Conservation (phyloP, 1,284 basidiomycete species). For the Ceratobasidium theobromae region DNA sequence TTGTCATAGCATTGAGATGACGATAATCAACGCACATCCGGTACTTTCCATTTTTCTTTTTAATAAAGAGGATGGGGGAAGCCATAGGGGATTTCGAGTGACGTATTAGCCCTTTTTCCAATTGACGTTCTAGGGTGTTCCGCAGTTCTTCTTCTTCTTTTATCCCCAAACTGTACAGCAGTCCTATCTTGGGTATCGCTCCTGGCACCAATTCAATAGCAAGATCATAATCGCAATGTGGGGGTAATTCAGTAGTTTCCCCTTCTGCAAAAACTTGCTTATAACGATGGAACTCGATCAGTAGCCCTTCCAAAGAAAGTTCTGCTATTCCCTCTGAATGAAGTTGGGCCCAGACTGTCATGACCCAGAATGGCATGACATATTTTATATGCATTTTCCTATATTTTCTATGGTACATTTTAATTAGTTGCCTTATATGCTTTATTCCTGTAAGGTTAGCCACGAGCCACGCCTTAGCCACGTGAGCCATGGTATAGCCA, state of each 20-base stretch:
- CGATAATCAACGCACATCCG: conserved; percentile 30
- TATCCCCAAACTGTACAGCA: not conserved
- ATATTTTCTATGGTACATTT: too few species aligned
- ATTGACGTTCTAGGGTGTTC: conserved; percentile 13
- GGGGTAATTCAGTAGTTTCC: conserved; percentile 22
- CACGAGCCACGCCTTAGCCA: too few species aligned
- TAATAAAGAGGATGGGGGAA: conserved; percentile 30
- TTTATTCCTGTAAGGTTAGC: too few species aligned
- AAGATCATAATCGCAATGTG: conserved; percentile 19
- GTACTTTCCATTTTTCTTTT: conserved; percentile 26
- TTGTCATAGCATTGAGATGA: conserved; percentile 26
- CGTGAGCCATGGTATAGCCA: too few species aligned
- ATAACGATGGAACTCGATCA: conserved; percentile 1
- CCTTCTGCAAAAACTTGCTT: conserved; percentile 11
- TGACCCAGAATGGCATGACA: too few species aligned
- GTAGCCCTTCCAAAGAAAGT: not conserved
- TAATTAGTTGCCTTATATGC: too few species aligned
- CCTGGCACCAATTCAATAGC: conserved; percentile 22
- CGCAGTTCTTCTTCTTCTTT: conserved; percentile 1
- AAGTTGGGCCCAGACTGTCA: not conserved
- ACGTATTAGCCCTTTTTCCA: conserved; percentile 8
- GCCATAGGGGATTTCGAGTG: conserved; percentile 31
- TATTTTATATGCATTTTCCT: too few species aligned
- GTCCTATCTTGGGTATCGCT: conserved; percentile 1
- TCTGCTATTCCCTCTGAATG: not conserved